These are phyloP conservation scores for Mortierella polycephala DNA, from an alignment of 371 early-diverging fungal genomes.

Conservation along the genomic window DNA sequence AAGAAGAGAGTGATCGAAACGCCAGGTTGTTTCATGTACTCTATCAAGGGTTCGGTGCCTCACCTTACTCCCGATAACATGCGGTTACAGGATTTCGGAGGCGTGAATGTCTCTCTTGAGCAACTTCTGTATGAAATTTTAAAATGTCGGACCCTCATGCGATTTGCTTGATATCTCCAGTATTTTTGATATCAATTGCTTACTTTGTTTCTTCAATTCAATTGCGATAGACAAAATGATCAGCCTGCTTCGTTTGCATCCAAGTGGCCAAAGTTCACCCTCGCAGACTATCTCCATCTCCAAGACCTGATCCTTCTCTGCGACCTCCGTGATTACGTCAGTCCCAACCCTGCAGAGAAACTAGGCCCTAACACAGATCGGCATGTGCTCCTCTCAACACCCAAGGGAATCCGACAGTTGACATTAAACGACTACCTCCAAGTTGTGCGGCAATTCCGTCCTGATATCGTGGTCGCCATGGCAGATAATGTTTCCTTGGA, in stretches of 20 bases:
- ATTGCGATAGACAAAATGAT: constrained; percentile 21
- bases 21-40: constrained; percentile 77
- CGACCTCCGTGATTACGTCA: constrained; percentile 78
- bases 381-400: constrained; percentile 71
- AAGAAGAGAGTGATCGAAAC: constrained; percentile 60
- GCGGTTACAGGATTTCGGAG: constrained; percentile 58
- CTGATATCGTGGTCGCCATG: constrained; percentile 64
- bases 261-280: constrained; percentile 57
- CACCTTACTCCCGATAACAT: constrained; percentile 78
- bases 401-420: constrained; percentile 72
- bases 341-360: constrained; percentile 34
- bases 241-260: constrained; percentile 24
- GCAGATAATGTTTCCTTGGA: constrained; percentile 56
- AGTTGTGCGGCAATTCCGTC: constrained; percentile 59
- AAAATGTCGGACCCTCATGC: not conserved
- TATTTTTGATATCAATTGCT: not conserved
- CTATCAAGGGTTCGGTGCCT: constrained; percentile 77
- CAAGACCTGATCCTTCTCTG: constrained; percentile 65
- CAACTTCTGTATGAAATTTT: constrained; percentile 62
- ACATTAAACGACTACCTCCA: constrained; percentile 63
- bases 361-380: constrained; percentile 70
- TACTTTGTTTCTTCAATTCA: not conserved
- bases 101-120: constrained; percentile 64
- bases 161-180: not conserved
- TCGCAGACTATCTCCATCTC: constrained; percentile 65